Base-by-base conservation (phyloP, 164 flowering plant genomes). In the Stephania yunnanensis region DNA sequence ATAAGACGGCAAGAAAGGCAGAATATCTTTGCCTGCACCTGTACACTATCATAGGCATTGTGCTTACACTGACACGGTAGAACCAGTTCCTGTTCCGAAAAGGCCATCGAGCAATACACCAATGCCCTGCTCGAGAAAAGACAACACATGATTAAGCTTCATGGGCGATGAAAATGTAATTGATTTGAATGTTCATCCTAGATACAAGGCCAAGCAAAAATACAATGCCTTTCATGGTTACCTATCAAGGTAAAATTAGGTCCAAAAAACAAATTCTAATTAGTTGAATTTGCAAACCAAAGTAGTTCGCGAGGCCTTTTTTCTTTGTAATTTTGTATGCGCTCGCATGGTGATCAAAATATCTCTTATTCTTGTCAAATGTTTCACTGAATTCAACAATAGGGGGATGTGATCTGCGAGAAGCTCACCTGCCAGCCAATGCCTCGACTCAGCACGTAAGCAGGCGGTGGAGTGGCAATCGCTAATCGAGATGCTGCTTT, bases 391-490 rank as follows among this genome's bases (percentile, higher is more conserved):
- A 9, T 50, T 50, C 11, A 50, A 50, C 55, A 10, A 11, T 50
- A 11, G 11, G 55, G 53, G 50, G 46, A 63, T 65, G 19, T 61
- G 36, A 67, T 65, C 12, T 30, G 77, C 15, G 15, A 71, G 17
- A 10, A 77, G 50, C 77, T 84, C 73, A 92, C 98, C 96, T 94
- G 99, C 98, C 97, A 94, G 68, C 98, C 98, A 79, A 96, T 94
- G 74, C 99, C 99, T 68, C 99, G 87, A 77, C 99, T 96, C 80
- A 96, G 82, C 71, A 96, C 98, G 85, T 91, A 92, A 42, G 97
- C 95, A 70, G 98, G 99, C 81, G 98, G 98, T 69, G 98, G 99
- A 36, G 99, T 96, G 22, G 99, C 98, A 80, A 92, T 96, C 19
- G 99, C 99, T 74, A 94, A 83, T 75, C 99, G 85, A 69, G 99